phyloP scores from a whole-genome alignment of 2,329 filamentous ascomycete species.

The Aspergillus jensenii region DNA sequence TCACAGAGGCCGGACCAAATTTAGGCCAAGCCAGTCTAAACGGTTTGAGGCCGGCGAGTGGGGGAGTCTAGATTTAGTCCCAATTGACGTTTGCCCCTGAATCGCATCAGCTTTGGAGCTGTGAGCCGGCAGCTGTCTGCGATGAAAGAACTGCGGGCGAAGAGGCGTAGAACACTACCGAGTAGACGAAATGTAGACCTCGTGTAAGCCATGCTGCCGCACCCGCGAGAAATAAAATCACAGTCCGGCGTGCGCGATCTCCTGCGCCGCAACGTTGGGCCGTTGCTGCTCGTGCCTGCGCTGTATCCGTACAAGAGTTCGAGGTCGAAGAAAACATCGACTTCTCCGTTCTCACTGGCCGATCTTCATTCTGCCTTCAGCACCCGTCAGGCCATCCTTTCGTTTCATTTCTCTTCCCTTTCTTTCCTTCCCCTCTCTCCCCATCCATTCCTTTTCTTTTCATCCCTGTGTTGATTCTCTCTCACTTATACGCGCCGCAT shows the following conservation, averaged over 20 bases:
- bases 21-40: not conserved
- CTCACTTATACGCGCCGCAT: slow-evolving; percentile 34
- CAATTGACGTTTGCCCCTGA: slow-evolving; percentile 8
- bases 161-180: not conserved
- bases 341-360: slow-evolving; percentile 17
- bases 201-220: not conserved
- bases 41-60: not conserved
- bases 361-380: slow-evolving; percentile 23
- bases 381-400: slow-evolving; percentile 11
- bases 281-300: slow-evolving; percentile 6
- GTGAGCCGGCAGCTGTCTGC: not conserved
- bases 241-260: not conserved
- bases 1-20: not conserved
- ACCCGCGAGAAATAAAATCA: not conserved
- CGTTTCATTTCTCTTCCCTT: slow-evolving; percentile 11
- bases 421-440: slow-evolving; percentile 21
- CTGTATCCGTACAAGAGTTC: slow-evolving; percentile 2
- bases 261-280: not conserved
- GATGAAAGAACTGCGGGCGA: not conserved
- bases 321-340: slow-evolving; percentile 8
- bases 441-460: slow-evolving; percentile 18
- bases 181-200: not conserved
- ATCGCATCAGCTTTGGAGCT: slow-evolving; percentile 6
- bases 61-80: slow-evolving; percentile 3
- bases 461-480: slow-evolving; percentile 17